Base-by-base conservation (phyloP, 257 asterid genomes). In the Thymus mandschuricus region DNA sequence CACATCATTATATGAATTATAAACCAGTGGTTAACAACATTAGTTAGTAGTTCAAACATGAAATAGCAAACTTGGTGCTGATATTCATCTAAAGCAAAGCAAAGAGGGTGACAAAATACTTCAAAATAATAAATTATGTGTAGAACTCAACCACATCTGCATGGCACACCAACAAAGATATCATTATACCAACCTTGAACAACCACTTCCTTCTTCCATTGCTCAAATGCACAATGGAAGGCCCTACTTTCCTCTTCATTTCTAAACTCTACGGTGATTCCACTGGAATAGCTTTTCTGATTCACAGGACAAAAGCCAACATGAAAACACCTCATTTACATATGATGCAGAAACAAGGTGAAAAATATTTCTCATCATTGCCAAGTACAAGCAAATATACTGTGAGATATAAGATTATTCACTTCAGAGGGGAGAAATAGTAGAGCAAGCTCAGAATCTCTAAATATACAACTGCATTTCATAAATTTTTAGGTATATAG, bases 141-240 rank as follows among this genome's bases (percentile, higher is more conserved):
- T 45, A 52, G 9, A 66, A 72, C 10, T 49, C 72, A 61, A 35
- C 27, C 72, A 64, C 68, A n/a, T 70, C 69, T 63, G 38, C 40
- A 62, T 57, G 69, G 64, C 55, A 73, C 15, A 64, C 68, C 71
- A 43, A 52, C 27, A 80, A 60, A 77, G 30, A 56, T 65, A 70
- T 61, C 65, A 49, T 62, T 7, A 79, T 72, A 80, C 90, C 79
- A 88, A 95, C 99, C 99, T 92, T 90, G 85, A 79, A 74, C 83
- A 81, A 58, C 83, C 82, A 76, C 82, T 82, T 85, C 89, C 80
- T 87, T 87, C 86, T 87, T 92, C 97, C 98, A 88, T 78, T 89
- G 93, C 82, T 92, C 98, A 87, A 88, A 95, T 73, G 99, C 96
- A 85, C 83, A 74, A 79, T 92, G 96, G 85, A 95, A 92, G 84